Evolutionary conservation across 2,329 filamentous ascomycete genomes (phyloP).

Genomic region (Emericellopsis atlantica): DNA sequence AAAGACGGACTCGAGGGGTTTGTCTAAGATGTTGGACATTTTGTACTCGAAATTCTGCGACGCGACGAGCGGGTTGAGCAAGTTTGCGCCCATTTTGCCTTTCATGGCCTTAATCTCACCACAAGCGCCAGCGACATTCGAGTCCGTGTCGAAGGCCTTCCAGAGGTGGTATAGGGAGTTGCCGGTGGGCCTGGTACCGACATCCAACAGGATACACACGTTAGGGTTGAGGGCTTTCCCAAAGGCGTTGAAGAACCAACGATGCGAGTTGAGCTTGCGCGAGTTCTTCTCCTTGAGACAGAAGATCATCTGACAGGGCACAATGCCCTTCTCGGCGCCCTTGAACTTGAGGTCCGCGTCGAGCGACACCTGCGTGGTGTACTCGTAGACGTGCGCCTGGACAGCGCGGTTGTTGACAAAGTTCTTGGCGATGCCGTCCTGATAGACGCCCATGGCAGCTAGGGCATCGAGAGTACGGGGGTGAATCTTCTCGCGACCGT

Average conservation of each 20-base stretch:
- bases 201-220: slow-evolving; percentile 91
- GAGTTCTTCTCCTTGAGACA: slow-evolving; percentile 96
- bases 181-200: slow-evolving; percentile 80
- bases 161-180: slow-evolving; percentile 95
- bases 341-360: slow-evolving; percentile 97
- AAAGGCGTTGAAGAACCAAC: slow-evolving; percentile 99
- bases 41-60: slow-evolving; percentile 99
- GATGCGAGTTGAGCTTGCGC: slow-evolving; percentile 95
- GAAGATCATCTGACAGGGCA: slow-evolving; percentile 96
- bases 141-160: slow-evolving; percentile 98
- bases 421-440: slow-evolving; percentile 97
- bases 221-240: slow-evolving; percentile 87
- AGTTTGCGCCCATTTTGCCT: slow-evolving; percentile 66
- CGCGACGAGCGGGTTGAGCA: slow-evolving; percentile 88
- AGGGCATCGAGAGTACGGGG: slow-evolving; percentile 86
- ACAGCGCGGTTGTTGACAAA: slow-evolving; percentile 93
- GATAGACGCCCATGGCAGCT: slow-evolving; percentile 94
- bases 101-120: slow-evolving; percentile 98
- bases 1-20: slow-evolving; percentile 92
- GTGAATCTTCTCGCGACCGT: slow-evolving; percentile 83
- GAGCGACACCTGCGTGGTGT: slow-evolving; percentile 94
- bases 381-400: slow-evolving; percentile 95
- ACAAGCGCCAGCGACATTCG: slow-evolving; percentile 90
- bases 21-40: slow-evolving; percentile 98
- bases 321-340: slow-evolving; percentile 96